phyloP scores from a whole-genome alignment of 352 stramenopile species.

The Phytophthora nicotianae region DNA sequence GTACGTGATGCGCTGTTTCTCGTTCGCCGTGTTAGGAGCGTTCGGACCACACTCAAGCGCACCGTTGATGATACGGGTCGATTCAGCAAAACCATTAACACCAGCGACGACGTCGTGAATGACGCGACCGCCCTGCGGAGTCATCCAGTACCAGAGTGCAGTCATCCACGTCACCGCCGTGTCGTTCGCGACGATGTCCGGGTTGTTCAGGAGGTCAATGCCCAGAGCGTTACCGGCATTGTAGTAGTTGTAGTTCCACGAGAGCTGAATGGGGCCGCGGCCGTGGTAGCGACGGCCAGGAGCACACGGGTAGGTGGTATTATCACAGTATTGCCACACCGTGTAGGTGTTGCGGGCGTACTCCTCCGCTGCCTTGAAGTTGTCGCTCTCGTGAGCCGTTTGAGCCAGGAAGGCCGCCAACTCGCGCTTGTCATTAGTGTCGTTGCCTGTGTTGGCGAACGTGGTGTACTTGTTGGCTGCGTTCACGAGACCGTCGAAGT shows the following conservation, averaged over 20 bases:
- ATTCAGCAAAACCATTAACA: constrained; percentile 43
- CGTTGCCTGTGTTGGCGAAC: constrained; percentile 54
- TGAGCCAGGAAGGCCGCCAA: constrained; percentile 55
- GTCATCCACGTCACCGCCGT: constrained; percentile 48
- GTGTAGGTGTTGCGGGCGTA: constrained; percentile 44
- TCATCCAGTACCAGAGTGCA: constrained; percentile 64
- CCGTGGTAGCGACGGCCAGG: constrained; percentile 50
- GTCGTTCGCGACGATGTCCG: constrained; percentile 46
- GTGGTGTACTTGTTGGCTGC: constrained; percentile 43
- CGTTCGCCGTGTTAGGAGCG: constrained; percentile 40
- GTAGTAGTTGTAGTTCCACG: constrained; percentile 68
- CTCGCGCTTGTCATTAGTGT: constrained; percentile 45
- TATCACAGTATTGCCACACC: constrained; percentile 53
- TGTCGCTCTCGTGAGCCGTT: constrained; percentile 47
- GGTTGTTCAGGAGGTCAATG: constrained; percentile 45
- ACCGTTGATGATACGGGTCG: constrained; percentile 59
- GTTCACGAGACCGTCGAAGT: constrained; percentile 45
- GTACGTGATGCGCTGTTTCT: constrained; percentile 44
- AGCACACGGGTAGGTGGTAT: constrained; percentile 36
- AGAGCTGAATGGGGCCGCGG: constrained; percentile 57
- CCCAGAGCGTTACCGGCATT: constrained; percentile 38
- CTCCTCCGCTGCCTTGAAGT: constrained; percentile 49
- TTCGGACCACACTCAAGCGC: constrained; percentile 45
- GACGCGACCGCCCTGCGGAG: constrained; percentile 40
- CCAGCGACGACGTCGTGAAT: constrained; percentile 51